A percentile compares a stretch with the other conserved stretches of the same genome.
Evolutionary conservation across 768 basidiomycete genomes (phyloP).

Genomic region (Daedalea quercina): DNA sequence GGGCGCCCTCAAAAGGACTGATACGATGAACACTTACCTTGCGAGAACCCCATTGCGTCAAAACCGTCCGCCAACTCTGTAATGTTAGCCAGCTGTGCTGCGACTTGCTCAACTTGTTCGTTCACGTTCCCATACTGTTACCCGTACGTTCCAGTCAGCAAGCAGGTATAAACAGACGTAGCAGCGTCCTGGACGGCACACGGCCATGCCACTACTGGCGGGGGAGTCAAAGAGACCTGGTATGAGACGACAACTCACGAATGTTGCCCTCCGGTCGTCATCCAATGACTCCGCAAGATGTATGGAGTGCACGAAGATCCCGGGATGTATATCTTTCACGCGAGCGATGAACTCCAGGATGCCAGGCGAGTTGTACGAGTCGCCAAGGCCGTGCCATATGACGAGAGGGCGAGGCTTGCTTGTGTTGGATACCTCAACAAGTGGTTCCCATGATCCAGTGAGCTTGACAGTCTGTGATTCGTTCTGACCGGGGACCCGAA

Average conservation of each 20-base stretch:
- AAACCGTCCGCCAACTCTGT: constrained; percentile 66
- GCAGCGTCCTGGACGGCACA: too few relatives aligned
- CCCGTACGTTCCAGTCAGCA: too few relatives aligned
- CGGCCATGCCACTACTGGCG: too few relatives aligned
- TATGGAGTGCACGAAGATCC: constrained; percentile 72
- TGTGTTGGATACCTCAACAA: neutral
- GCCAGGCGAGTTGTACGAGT: constrained; percentile 66
- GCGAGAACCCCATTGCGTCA: constrained; percentile 85
- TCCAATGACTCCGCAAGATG: constrained; percentile 57
- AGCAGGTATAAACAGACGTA: too few relatives aligned
- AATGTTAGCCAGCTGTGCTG: constrained; percentile 56
- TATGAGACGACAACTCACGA: constrained; percentile 43
- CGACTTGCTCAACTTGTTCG: constrained; percentile 58
- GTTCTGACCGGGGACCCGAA: neutral
- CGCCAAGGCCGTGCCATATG: constrained; percentile 78
- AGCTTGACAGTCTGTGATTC: neutral
- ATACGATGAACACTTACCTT: constrained; percentile 37
- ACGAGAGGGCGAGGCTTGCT: constrained; percentile 44
- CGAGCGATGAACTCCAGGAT: constrained; percentile 57
- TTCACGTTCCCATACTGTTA: constrained; percentile 73
- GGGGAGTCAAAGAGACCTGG: neutral
- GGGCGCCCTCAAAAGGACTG: neutral
- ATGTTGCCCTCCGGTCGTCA: constrained; percentile 62
- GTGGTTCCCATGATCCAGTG: neutral
- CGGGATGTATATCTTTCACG: constrained; percentile 60